Percentiles rank a stretch among this genome's conserved stretches.
phyloP scores from a whole-genome alignment of 1,284 basidiomycete species.

The Cystobasidiaceae sp. region DNA sequence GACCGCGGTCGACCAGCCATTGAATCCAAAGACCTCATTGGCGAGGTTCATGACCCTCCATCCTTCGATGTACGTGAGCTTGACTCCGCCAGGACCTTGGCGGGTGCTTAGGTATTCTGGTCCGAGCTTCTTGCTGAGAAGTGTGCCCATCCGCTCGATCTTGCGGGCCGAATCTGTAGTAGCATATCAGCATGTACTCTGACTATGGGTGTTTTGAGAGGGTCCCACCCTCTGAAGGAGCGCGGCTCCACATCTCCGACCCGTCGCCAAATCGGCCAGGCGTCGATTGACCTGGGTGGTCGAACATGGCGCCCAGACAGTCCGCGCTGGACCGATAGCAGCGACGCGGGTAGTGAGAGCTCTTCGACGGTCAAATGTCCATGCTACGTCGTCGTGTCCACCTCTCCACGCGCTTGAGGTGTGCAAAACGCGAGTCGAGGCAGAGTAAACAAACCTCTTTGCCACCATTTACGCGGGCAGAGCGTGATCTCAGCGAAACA shows the following conservation, averaged over 20 bases:
- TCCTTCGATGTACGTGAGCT: constrained; percentile 91
- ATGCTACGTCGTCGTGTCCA: too few species aligned
- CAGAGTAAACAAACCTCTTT: constrained; percentile 15
- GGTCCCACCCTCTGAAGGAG: background rate
- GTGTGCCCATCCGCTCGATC: constrained; percentile 69
- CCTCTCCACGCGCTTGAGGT: too few species aligned
- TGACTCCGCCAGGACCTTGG: constrained; percentile 76
- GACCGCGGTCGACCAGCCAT: constrained; percentile 90
- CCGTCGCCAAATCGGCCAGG: background rate
- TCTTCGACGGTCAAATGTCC: too few species aligned
- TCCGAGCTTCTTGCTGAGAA: constrained; percentile 80
- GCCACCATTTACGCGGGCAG: too few species aligned
- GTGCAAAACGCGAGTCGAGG: constrained; percentile 7
- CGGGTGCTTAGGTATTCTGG: constrained; percentile 87
- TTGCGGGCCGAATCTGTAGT: constrained; percentile 39
- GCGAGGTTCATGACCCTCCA: constrained; percentile 96
- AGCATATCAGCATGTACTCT: too few species aligned
- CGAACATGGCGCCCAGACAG: background rate
- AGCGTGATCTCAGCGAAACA: too few species aligned
- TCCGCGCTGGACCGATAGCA: too few species aligned
- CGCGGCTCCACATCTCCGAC: background rate
- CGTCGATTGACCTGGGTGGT: background rate
- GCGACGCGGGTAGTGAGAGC: too few species aligned
- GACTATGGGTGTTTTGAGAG: background rate
- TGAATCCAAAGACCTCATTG: constrained; percentile 97